Conservation (phyloP, 805 yeast species). For the Brettanomyces sp. region DNA sequence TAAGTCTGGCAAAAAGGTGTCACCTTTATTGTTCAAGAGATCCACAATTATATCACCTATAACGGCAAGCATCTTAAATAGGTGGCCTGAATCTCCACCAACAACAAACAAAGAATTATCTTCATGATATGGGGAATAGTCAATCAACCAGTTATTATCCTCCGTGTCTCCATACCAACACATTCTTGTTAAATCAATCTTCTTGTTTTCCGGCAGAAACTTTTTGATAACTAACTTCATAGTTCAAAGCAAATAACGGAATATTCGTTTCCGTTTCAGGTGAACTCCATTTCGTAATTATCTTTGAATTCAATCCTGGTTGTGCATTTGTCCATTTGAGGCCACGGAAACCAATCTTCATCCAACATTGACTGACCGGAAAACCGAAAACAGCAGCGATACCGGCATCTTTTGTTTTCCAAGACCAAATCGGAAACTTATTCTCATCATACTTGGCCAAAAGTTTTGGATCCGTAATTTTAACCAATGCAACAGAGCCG, state of each 20-base stretch:
- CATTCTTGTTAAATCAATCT: too few species aligned
- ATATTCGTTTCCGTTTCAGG: constrained; percentile 15
- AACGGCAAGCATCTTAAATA: too few species aligned
- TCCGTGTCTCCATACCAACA: too few species aligned
- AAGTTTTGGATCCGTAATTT: constrained; percentile 10
- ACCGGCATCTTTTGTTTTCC: constrained; percentile 20
- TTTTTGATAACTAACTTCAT: too few species aligned
- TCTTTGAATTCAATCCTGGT: constrained; percentile 13
- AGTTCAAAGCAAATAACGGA: constrained; percentile 7
- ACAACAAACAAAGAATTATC: too few species aligned
- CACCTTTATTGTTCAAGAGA: too few species aligned
- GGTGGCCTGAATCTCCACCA: too few species aligned
- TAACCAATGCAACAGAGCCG: constrained; percentile 22
- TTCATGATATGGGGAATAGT: too few species aligned
- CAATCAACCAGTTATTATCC: too few species aligned
- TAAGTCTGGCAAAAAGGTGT: too few species aligned
- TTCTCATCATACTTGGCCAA: constrained; percentile 13
- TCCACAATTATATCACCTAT: too few species aligned
- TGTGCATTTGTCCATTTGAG: constrained; percentile 22
- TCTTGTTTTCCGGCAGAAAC: too few species aligned
- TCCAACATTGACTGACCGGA: constrained; percentile 18
- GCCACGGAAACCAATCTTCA: constrained; percentile 25
- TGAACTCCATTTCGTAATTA: constrained; percentile 20
- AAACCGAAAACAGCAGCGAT: constrained; percentile 25
- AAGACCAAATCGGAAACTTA: constrained; percentile 22